Base-by-base conservation (phyloP, 768 basidiomycete species). In the Boletellus ananiceps region DNA sequence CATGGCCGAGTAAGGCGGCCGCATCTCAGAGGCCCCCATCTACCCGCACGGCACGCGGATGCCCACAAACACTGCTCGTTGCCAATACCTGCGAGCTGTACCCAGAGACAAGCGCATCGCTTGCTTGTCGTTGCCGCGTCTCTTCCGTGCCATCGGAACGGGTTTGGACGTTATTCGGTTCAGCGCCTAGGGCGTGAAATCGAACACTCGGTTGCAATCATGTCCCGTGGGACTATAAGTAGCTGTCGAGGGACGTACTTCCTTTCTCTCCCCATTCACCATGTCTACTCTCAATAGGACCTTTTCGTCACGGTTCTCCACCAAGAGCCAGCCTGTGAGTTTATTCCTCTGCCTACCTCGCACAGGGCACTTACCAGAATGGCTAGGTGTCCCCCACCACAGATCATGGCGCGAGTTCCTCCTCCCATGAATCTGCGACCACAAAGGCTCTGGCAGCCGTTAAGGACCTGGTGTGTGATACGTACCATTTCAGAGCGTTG, bases 251-350 rank as follows among this genome's bases (percentile, higher is more conserved):
- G 32, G 12, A 0, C 40, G 5, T 19, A 1, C 5, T 25, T 15
- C 49, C 44, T 49, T 44, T 44, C n/a, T 51, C 34, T 23, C 47
- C 47, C 32, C 50, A 32, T 32, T 44, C 47, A 44, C 31, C 44
- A 67, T 67, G 66, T 62, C 66, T 32, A n/a, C 55, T 15, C 54
- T 67, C 48, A 63, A 36, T 49, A 57, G 67, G 54, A 40, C 65
- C 19, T 44, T 67, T 43, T 67, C 67, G 0, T 57, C 61, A 3
- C 66, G 66, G 14, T 65, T 67, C 46, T 61, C 65, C 7, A 41
- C 52, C 34, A 69, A 46, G 52, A 57, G 55, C 38, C 60, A 65
- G 25, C 36, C 57, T 5, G 68, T 69, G 40, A 49, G 67, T 49
- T 6, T 8, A 0, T 15, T 45, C 27, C 39, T 1, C n/a, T 13